phyloP scores from a whole-genome alignment of 768 basidiomycete species.

The Amanita polypyramis region DNA sequence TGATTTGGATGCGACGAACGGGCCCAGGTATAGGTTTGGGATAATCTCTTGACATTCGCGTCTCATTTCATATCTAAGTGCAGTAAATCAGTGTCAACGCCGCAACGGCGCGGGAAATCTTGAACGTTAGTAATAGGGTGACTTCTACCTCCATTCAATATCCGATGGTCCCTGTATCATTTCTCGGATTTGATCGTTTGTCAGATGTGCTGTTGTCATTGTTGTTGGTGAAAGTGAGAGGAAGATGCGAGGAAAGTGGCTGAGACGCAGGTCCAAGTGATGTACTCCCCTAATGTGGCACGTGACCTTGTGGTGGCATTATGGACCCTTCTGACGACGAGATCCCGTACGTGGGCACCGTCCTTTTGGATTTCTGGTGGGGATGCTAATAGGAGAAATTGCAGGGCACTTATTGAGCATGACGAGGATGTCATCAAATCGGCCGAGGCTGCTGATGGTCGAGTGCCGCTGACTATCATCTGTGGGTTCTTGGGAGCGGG shows the following conservation, averaged over 20 bases:
- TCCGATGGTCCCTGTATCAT: constrained; percentile 74
- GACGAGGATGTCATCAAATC: too few relatives aligned
- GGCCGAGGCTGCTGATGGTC: constrained; percentile 5
- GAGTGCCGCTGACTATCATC: constrained; percentile 86
- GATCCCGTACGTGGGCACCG: constrained; percentile 34
- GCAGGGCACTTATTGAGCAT: constrained; percentile 11
- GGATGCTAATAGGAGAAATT: too few relatives aligned
- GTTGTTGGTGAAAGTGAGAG: not conserved
- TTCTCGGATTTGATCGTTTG: constrained; percentile 37
- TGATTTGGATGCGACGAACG: constrained; percentile 82
- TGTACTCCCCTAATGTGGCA: not conserved
- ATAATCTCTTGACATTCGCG: constrained; percentile 91
- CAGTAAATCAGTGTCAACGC: not conserved
- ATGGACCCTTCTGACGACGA: constrained; percentile 47
- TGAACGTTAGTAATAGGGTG: constrained; percentile 14
- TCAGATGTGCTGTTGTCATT: constrained; percentile 15
- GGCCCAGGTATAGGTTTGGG: constrained; percentile 73
- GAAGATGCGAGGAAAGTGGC: not conserved
- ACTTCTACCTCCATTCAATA: constrained; percentile 65
- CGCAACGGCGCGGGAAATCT: not conserved
- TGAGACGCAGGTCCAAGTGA: not conserved
- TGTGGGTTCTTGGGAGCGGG: constrained; percentile 93
- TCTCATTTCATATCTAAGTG: constrained; percentile 81
- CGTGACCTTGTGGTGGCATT: not conserved
- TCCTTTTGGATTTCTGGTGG: not conserved